These are phyloP conservation scores for Blastosporella zonata DNA, from an alignment of 1,284 basidiomycete species.

Conservation along the genomic window DNA sequence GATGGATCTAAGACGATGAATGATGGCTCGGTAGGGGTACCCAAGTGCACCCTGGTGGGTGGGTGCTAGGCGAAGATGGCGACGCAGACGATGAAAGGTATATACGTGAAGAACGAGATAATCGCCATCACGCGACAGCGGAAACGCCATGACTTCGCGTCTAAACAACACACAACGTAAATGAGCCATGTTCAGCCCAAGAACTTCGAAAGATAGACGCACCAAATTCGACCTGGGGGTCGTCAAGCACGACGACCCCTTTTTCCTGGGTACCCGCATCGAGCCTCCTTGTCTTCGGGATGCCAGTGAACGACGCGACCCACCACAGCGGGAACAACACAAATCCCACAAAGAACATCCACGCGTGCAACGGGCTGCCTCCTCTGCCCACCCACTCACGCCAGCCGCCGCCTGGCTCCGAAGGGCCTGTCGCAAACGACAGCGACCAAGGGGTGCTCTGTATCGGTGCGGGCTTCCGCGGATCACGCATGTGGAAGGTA, in stretches of 20 bases:
- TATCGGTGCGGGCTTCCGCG: constrained; percentile 56
- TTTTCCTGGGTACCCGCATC: constrained; percentile 63
- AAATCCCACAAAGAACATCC: constrained; percentile 75
- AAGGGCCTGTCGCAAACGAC: constrained; percentile 35
- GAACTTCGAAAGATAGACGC: constrained; percentile 25
- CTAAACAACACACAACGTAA: constrained; percentile 35
- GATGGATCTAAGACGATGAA: constrained; percentile 1
- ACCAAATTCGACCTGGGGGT: constrained; percentile 77
- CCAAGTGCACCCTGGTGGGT: background rate
- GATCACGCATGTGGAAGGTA: constrained; percentile 76
- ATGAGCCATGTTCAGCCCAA: background rate
- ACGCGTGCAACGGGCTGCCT: constrained; percentile 66
- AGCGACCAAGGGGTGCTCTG: constrained; percentile 61
- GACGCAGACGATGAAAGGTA: constrained; percentile 72
- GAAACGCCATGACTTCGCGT: constrained; percentile 67
- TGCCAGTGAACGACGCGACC: constrained; percentile 57
- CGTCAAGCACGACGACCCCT: constrained; percentile 69
- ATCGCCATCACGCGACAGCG: constrained; percentile 69
- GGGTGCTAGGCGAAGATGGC: constrained; percentile 50
- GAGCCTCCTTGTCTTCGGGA: constrained; percentile 59
- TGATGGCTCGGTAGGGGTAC: background rate
- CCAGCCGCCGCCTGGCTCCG: constrained; percentile 29
- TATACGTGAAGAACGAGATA: constrained; percentile 68
- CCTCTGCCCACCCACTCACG: constrained; percentile 50
- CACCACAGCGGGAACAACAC: constrained; percentile 76